Conservation (phyloP, 768 basidiomycete species). For the Xerocomus potaroensis region DNA sequence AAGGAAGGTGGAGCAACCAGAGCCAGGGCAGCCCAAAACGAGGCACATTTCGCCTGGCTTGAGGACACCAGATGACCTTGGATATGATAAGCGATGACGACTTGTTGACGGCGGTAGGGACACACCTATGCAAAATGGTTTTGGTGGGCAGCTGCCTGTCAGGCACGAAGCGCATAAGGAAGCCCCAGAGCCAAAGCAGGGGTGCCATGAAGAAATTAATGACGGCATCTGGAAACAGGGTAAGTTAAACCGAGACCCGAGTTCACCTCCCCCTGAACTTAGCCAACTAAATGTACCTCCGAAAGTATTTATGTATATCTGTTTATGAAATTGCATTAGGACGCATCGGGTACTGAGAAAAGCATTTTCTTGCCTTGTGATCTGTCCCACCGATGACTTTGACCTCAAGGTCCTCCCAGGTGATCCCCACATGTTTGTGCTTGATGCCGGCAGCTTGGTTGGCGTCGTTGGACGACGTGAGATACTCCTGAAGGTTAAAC, state of each 20-base stretch:
- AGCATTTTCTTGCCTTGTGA: constrained; percentile 44
- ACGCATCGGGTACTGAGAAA: not conserved
- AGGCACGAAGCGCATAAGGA: constrained; percentile 38
- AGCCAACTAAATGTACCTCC: constrained; percentile 43
- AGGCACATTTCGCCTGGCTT: constrained; percentile 86
- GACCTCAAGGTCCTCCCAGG: constrained; percentile 68
- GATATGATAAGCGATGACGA: not conserved
- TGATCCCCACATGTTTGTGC: constrained; percentile 72
- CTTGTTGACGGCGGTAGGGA: not conserved
- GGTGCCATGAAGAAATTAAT: constrained; percentile 52
- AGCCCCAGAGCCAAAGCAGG: constrained; percentile 42
- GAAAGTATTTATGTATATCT: constrained; percentile 57
- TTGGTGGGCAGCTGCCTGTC: constrained; percentile 37
- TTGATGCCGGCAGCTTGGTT: constrained; percentile 61
- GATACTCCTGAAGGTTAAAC: constrained; percentile 67
- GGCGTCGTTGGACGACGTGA: constrained; percentile 62
- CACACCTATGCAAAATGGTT: constrained; percentile 59
- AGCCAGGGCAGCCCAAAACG: constrained; percentile 76
- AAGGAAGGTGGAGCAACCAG: constrained; percentile 85
- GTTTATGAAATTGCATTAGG: not conserved
- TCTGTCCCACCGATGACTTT: constrained; percentile 51
- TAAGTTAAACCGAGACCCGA: not conserved
- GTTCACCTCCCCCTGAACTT: not conserved
- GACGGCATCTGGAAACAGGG: constrained; percentile 41
- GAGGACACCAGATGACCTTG: constrained; percentile 62